phyloP scores from a whole-genome alignment of 768 basidiomycete species.

The Leccinum truebloodii region DNA sequence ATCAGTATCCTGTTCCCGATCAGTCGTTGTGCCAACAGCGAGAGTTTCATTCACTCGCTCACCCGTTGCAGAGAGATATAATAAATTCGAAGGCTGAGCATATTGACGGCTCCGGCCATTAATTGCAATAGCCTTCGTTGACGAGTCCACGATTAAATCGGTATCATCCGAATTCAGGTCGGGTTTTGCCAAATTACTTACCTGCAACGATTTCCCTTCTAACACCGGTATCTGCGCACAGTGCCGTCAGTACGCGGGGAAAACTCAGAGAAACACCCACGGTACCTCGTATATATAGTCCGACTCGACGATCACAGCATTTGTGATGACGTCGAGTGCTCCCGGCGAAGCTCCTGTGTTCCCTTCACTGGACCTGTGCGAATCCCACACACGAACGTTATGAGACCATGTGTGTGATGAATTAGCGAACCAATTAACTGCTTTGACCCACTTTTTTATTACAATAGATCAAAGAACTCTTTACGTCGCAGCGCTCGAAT shows the following conservation, averaged over 20 bases:
- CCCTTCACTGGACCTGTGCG: background rate
- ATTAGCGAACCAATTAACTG: constrained; percentile 63
- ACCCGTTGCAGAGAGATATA: background rate
- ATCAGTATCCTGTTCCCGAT: background rate
- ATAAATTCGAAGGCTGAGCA: background rate
- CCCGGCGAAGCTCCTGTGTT: background rate
- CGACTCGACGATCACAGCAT: constrained; percentile 94
- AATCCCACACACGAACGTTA: background rate
- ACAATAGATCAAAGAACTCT: constrained; percentile 78
- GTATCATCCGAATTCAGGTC: background rate
- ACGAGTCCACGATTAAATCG: background rate
- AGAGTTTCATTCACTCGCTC: background rate
- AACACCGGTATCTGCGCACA: background rate
- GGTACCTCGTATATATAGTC: background rate
- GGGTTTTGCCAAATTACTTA: background rate
- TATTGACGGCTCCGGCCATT: background rate
- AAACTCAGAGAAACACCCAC: background rate
- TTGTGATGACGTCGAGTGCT: constrained; percentile 78
- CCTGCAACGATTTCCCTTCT: background rate
- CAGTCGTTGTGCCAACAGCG: background rate
- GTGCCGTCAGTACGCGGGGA: background rate
- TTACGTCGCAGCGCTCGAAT: constrained; percentile 91
- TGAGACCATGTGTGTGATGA: constrained; percentile 44
- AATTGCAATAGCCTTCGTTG: background rate
- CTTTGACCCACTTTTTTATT: constrained; percentile 68